Evolutionary conservation across 129 eudicot genomes (phyloP), one percentile per base, ranked within the genome.

Genomic region (Escallonia herrerae): DNA sequence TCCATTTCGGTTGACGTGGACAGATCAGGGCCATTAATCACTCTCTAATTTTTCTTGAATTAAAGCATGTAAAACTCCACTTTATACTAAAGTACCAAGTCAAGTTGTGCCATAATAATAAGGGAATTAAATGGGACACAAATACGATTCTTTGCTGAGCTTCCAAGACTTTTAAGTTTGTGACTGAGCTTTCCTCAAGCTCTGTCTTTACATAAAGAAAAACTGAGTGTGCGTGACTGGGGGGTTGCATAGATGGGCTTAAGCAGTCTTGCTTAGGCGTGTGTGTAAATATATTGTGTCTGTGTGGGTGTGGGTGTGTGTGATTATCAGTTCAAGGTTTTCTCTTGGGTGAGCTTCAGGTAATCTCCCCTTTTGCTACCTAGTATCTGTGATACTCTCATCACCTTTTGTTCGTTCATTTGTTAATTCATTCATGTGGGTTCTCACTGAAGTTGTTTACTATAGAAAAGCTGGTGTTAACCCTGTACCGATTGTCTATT

Each of bases 61-160:
- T 3, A 11, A 53, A 14, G 4, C 58, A 4, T 9, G 13, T 8
- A 53, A 53, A 53, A 11, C 58, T 53, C 58, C 13, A 2, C 5
- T 53, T 13, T 13, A 53, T 53, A 53, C 58, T 3, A 45, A 8
- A 45, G 49, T 0, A 45, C 56, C 13, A 53, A 53, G 58, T 33
- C 54, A 4, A n/a, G n/a, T n/a, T n/a, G n/a, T n/a, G n/a, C n/a
- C n/a, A n/a, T n/a, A n/a, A n/a, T n/a, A n/a, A n/a, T n/a, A n/a
- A n/a, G n/a, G n/a, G n/a, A n/a, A n/a, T n/a, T n/a, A n/a, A n/a
- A n/a, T n/a, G n/a, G n/a, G n/a, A n/a, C n/a, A n/a, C n/a, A n/a
- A 49, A 11, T 11, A n/a, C n/a, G 12, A 73, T 73, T 73, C 79
- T 54, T 74, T 74, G 42, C 74, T n/a, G n/a, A n/a, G n/a, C n/a